Percentiles rank a stretch among this genome's conserved stretches.
Evolutionary conservation across 768 basidiomycete genomes (phyloP).

Genomic region (Sistotremastrum suecicum): DNA sequence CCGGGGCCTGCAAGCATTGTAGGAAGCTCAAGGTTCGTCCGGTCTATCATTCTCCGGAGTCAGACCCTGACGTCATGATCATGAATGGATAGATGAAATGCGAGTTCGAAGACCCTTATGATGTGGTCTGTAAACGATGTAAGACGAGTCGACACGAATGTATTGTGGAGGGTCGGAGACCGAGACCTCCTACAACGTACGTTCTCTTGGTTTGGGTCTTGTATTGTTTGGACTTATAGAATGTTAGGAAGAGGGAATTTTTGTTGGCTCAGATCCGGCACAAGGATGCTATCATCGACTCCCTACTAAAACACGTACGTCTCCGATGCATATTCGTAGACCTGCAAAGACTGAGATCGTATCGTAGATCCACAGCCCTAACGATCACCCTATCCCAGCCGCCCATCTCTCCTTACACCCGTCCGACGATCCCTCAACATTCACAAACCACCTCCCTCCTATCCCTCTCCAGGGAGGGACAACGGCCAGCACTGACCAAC

Average conservation of each 20-base stretch:
- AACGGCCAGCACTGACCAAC: too few relatives aligned
- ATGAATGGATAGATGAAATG: conserved; percentile 58
- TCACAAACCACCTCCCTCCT: too few relatives aligned
- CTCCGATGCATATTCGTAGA: background rate
- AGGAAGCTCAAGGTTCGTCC: conserved; percentile 70
- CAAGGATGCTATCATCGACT: conserved; percentile 79
- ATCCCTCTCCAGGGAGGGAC: too few relatives aligned
- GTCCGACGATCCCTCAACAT: too few relatives aligned
- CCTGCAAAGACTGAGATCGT: background rate
- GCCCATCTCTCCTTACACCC: background rate
- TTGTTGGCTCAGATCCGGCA: conserved; percentile 75
- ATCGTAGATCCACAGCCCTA: background rate
- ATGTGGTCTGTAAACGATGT: conserved; percentile 70
- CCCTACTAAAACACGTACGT: conserved; percentile 62
- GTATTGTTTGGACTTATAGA: background rate
- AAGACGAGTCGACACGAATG: conserved; percentile 59
- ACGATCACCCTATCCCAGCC: background rate
- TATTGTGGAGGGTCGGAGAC: conserved; percentile 74
- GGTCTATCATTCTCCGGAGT: background rate
- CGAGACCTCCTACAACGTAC: conserved; percentile 69
- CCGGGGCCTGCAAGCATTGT: conserved; percentile 76
- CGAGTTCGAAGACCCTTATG: conserved; percentile 44
- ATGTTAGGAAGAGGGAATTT: conserved; percentile 66
- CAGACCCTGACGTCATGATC: too few relatives aligned
- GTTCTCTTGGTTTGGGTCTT: conserved; percentile 17